Evolutionary conservation across 108 stramenopile genomes (phyloP).

Genomic region (Halocafeteria seosinensis): DNA sequence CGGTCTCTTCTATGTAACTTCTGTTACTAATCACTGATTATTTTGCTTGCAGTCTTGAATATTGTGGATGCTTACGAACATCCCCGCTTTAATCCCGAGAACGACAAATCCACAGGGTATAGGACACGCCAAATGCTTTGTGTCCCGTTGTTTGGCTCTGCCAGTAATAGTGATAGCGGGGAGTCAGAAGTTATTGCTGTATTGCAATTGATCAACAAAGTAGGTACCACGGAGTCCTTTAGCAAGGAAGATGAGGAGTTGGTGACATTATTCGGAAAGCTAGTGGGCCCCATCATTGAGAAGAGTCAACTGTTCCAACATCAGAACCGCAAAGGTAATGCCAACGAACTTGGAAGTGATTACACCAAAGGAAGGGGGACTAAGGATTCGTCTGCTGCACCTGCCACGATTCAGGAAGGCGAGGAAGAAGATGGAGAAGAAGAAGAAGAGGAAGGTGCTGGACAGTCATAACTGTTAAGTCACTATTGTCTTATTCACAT

Average conservation of each 20-base stretch:
- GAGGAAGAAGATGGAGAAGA: not conserved
- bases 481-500: no score
- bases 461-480: no score
- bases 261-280: not conserved
- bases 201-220: conserved; percentile 33
- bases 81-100: conserved; percentile 32
- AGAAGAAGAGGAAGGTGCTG: no score
- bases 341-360: not conserved
- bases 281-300: not conserved
- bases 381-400: not conserved
- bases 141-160: conserved; percentile 16
- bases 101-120: conserved; percentile 27
- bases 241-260: not conserved
- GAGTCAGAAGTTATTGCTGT: conserved; percentile 19
- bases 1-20: not conserved
- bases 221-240: not conserved
- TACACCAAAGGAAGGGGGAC: not conserved
- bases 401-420: not conserved
- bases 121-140: conserved; percentile 26
- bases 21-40: not conserved
- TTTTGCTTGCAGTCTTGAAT: no score
- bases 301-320: not conserved
- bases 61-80: conserved; percentile 39
- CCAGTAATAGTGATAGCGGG: not conserved
- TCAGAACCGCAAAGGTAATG: not conserved